phyloP scores from a whole-genome alignment of 805 yeast genomes.

The Candida ficus region DNA sequence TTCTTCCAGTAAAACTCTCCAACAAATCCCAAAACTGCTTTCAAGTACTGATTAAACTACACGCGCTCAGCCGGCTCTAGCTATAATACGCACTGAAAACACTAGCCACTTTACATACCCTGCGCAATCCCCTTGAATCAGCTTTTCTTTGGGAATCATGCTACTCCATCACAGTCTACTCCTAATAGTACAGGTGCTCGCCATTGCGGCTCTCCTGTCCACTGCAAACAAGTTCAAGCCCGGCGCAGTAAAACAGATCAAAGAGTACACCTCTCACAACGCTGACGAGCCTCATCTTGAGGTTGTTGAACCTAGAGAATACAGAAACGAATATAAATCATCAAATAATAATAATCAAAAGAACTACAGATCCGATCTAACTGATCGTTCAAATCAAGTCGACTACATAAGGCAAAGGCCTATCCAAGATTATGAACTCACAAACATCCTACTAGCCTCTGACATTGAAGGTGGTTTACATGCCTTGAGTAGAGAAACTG shows the following conservation, averaged over 20 bases:
- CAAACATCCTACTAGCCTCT: slow-evolving; percentile 61
- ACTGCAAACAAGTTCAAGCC: slow-evolving; percentile 1
- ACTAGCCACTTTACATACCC: too few species aligned
- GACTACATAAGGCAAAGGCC: slow-evolving; percentile 28
- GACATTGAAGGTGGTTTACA: slow-evolving; percentile 87
- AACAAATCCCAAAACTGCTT: too few species aligned
- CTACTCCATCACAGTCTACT: background rate
- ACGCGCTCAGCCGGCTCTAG: too few species aligned
- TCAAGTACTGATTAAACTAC: too few species aligned
- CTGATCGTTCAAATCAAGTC: background rate
- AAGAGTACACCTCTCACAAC: background rate
- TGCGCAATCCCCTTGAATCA: background rate
- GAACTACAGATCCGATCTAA: slow-evolving; percentile 1
- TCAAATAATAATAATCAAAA: background rate
- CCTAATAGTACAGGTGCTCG: background rate
- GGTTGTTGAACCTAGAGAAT: background rate
- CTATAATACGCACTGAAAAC: too few species aligned
- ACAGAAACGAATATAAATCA: background rate
- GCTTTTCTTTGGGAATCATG: background rate
- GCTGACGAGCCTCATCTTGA: background rate
- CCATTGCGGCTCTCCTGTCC: slow-evolving; percentile 5
- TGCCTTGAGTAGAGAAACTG: slow-evolving; percentile 71
- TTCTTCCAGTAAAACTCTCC: too few species aligned
- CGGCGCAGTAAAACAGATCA: background rate
- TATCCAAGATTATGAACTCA: slow-evolving; percentile 65